A percentile compares a stretch with the other conserved stretches of the same genome.
Evolutionary conservation across 176 grass and related monocot species (phyloP).

Genomic region (Bromus sterilis): DNA sequence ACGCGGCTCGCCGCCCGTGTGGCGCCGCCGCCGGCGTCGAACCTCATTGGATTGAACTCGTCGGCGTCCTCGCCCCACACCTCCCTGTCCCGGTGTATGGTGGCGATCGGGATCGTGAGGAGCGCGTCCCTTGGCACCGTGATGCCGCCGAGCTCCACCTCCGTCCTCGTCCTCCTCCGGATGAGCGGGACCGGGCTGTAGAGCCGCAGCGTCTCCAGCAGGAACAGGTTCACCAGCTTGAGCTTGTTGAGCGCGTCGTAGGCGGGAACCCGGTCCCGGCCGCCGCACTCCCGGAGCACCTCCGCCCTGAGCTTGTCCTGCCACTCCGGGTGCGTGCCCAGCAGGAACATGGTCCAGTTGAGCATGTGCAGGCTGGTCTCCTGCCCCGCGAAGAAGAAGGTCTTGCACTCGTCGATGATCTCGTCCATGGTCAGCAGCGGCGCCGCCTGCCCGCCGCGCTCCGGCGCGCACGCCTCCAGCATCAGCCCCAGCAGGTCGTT

Average conservation of each 20-base stretch:
- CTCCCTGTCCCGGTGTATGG: conserved; percentile 33
- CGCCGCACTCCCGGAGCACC: conserved; percentile 29
- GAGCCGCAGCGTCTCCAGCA: conserved; percentile 33
- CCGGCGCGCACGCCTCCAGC: conserved; percentile 29
- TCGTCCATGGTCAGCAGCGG: conserved; percentile 41
- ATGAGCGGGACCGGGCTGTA: conserved; percentile 13
- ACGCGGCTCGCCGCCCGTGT: conserved; percentile 10
- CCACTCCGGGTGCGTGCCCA: conserved; percentile 44
- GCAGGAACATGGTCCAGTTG: conserved; percentile 38
- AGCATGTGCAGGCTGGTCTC: conserved; percentile 45
- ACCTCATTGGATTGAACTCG: conserved; percentile 47
- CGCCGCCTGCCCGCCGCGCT: not conserved
- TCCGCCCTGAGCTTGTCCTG: conserved; percentile 41
- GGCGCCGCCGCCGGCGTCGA: conserved; percentile 19
- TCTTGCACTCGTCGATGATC: conserved; percentile 68
- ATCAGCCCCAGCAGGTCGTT: conserved; percentile 46
- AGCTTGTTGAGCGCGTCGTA: conserved; percentile 32
- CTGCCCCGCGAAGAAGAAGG: conserved; percentile 64
- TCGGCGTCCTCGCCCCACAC: conserved; percentile 53
- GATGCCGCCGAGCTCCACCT: conserved; percentile 15
- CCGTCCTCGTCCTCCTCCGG: not conserved
- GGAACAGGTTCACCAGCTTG: conserved; percentile 39
- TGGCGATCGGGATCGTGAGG: conserved; percentile 26
- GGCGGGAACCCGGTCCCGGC: not conserved
- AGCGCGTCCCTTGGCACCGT: not conserved